These are phyloP conservation scores for Candida bentonensis DNA, from an alignment of 805 yeast species.

Conservation along the genomic window DNA sequence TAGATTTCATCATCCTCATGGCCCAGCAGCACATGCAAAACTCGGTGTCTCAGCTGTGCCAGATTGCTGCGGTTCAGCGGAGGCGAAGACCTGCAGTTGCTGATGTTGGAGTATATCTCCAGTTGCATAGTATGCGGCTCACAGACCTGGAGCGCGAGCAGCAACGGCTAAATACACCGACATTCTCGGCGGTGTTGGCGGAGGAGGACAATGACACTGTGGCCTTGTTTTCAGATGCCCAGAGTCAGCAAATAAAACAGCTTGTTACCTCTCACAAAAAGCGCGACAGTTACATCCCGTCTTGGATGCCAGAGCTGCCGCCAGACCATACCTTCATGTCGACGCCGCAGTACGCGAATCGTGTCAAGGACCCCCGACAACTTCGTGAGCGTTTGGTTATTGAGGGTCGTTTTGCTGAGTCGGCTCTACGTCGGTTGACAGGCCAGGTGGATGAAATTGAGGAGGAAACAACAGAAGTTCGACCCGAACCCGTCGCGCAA, in stretches of 20 bases:
- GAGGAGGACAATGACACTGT: constrained; percentile 29
- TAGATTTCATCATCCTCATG: constrained; percentile 17
- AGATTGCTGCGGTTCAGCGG: constrained; percentile 20
- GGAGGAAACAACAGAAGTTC: neutral
- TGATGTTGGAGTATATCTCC: constrained; percentile 21
- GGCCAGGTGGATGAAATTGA: constrained; percentile 9
- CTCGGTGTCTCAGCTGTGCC: constrained; percentile 15
- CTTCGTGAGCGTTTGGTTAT: constrained; percentile 60
- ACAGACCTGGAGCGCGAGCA: constrained; percentile 19
- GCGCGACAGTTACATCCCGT: constrained; percentile 38
- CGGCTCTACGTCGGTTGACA: constrained; percentile 51
- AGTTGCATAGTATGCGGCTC: constrained; percentile 16
- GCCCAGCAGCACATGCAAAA: constrained; percentile 20
- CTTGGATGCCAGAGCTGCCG: constrained; percentile 78
- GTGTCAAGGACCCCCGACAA: constrained; percentile 54
- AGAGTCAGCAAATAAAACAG: constrained; percentile 35
- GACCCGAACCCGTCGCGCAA: neutral
- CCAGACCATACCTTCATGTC: constrained; percentile 85
- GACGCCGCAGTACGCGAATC: constrained; percentile 53
- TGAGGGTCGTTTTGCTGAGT: constrained; percentile 71
- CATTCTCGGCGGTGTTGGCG: constrained; percentile 13
- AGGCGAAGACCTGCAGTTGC: constrained; percentile 20
- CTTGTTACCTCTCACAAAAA: constrained; percentile 40
- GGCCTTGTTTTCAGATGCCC: constrained; percentile 38
- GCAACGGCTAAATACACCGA: constrained; percentile 9